Conservation (phyloP, 345 rosid genomes). For the Excoecaria cochinchinensis region DNA sequence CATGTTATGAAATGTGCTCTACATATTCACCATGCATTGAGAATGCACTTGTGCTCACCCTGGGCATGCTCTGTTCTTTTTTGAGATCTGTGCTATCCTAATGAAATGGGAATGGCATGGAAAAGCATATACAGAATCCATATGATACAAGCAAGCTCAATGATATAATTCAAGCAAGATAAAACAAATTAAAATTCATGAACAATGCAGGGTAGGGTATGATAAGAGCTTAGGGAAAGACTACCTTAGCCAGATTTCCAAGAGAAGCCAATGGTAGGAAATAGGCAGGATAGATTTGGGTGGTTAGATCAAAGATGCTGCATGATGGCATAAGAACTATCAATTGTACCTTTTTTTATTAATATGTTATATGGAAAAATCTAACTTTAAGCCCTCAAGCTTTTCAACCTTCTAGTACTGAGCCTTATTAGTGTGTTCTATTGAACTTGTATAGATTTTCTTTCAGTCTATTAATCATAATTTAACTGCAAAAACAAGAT, state of each 20-base stretch:
- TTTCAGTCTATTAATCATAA: no score
- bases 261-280: constrained; percentile 88
- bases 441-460: background rate
- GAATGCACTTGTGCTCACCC: background rate
- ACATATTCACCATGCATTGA: background rate
- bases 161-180: background rate
- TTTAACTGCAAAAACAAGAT: background rate
- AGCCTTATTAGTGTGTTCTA: background rate
- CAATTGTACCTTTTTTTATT: background rate
- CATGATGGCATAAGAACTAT: constrained; percentile 22
- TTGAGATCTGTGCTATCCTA: background rate
- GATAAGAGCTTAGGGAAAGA: constrained; percentile 6
- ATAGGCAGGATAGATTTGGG: constrained; percentile 87
- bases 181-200: background rate
- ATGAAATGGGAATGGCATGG: background rate
- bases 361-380: background rate
- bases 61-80: background rate
- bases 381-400: background rate
- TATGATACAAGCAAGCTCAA: background rate
- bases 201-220: background rate
- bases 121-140: background rate
- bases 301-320: constrained; percentile 91
- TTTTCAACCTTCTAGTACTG: background rate
- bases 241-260: constrained; percentile 94
- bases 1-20: background rate